phyloP scores from a whole-genome alignment of 2,329 filamentous ascomycete species.

The Clonostachys rosea region DNA sequence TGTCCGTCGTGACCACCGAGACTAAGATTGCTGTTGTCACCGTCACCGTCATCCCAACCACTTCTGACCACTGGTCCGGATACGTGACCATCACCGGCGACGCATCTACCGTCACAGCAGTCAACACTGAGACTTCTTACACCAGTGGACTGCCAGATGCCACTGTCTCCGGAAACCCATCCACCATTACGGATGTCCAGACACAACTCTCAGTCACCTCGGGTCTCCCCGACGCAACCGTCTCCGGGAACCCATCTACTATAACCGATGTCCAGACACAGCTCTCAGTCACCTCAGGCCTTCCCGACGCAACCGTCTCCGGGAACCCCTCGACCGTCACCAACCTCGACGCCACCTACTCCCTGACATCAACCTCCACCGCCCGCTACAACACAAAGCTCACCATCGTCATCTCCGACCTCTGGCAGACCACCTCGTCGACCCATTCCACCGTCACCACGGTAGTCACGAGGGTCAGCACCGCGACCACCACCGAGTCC shows the following conservation, averaged over 20 bases:
- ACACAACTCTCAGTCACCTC: slow-evolving; percentile 12
- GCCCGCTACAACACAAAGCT: slow-evolving; percentile 6
- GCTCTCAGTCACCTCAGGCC: slow-evolving; percentile 16
- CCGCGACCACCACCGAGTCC: slow-evolving; percentile 12
- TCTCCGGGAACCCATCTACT: slow-evolving; percentile 18
- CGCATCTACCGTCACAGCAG: slow-evolving; percentile 14
- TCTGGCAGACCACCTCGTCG: slow-evolving; percentile 14
- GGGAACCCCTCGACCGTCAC: slow-evolving; percentile 23
- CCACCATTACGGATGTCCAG: slow-evolving; percentile 11
- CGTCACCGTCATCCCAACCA: slow-evolving; percentile 10
- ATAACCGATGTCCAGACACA: slow-evolving; percentile 20
- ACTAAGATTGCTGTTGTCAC: slow-evolving; percentile 11
- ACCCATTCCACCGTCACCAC: slow-evolving; percentile 14
- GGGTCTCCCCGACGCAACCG: slow-evolving; percentile 15
- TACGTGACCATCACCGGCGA: slow-evolving; percentile 16
- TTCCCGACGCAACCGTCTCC: slow-evolving; percentile 23
- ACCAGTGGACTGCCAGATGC: slow-evolving; percentile 13
- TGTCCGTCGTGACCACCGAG: slow-evolving; percentile 14
- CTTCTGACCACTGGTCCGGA: slow-evolving; percentile 3
- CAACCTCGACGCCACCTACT: slow-evolving; percentile 13
- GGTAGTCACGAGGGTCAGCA: slow-evolving; percentile 16
- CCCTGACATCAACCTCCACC: slow-evolving; percentile 8
- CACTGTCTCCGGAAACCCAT: slow-evolving; percentile 18
- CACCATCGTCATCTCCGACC: slow-evolving; percentile 21
- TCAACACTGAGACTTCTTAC: slow-evolving; percentile 12